phyloP scores from a whole-genome alignment of 179 eudicot species.

The Nepenthes alata region DNA sequence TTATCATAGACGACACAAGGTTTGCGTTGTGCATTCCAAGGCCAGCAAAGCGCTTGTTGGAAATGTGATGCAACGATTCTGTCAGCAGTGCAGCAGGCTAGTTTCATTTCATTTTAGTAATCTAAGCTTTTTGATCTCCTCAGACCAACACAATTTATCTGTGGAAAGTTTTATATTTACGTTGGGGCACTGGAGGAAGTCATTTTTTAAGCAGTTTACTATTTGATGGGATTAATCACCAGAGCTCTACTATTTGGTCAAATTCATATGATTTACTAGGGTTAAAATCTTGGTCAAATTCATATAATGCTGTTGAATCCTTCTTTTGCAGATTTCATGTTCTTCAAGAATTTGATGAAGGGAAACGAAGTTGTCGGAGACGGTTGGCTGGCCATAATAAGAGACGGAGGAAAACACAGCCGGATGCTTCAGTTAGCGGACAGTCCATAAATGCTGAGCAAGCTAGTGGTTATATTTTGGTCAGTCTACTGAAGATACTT shows the following conservation, averaged over 20 bases:
- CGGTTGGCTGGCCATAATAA: slow-evolving; percentile 87
- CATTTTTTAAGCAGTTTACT: no score
- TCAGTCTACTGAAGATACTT: slow-evolving; percentile 54
- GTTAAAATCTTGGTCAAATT: not conserved
- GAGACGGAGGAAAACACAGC: slow-evolving; percentile 78
- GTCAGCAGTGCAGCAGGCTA: slow-evolving; percentile 95
- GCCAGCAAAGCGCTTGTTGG: slow-evolving; percentile 55
- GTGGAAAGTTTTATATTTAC: not conserved
- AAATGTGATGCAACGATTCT: slow-evolving; percentile 62
- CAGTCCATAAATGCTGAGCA: slow-evolving; percentile 38
- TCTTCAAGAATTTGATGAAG: slow-evolving; percentile 84
- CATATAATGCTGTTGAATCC: not conserved
- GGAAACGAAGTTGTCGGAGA: slow-evolving; percentile 81
- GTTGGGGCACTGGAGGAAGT: no score
- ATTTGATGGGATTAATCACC: no score
- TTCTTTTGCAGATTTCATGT: slow-evolving; percentile 57
- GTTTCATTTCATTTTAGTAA: not conserved
- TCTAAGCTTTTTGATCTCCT: not conserved
- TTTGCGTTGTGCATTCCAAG: slow-evolving; percentile 68
- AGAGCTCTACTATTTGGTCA: not conserved
- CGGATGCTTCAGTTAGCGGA: slow-evolving; percentile 34
- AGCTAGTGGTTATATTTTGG: slow-evolving; percentile 45
- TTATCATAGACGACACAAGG: slow-evolving; percentile 86
- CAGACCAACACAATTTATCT: not conserved
- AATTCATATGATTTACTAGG: not conserved